Conservation (phyloP, 805 yeast species). For the Metschnikowia amazonensis region DNA sequence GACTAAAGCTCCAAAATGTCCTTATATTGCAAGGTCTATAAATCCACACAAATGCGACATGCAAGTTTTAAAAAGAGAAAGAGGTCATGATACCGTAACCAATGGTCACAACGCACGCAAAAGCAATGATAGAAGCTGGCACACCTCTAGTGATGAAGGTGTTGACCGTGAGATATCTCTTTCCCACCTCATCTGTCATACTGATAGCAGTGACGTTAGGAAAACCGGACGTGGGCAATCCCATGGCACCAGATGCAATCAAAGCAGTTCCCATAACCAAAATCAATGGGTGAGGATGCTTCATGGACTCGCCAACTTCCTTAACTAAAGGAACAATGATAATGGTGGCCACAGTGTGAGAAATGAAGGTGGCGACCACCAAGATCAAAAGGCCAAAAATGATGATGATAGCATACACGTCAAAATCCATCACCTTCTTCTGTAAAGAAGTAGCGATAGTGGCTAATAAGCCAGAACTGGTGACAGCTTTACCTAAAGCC, state of each 20-base stretch:
- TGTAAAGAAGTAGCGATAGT: constrained; percentile 75
- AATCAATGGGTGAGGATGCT: constrained; percentile 35
- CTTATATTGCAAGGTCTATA: not conserved
- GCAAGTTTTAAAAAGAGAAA: constrained; percentile 9
- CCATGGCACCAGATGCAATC: constrained; percentile 44
- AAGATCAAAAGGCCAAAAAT: constrained; percentile 51
- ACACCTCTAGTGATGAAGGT: constrained; percentile 43
- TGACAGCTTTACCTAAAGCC: constrained; percentile 91
- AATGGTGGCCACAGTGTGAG: constrained; percentile 44
- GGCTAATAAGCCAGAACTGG: constrained; percentile 80
- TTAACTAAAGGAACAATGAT: constrained; percentile 41
- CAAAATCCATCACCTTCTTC: constrained; percentile 57
- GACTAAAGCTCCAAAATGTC: not conserved
- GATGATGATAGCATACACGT: constrained; percentile 67
- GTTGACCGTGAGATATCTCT: constrained; percentile 37
- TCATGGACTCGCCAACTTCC: constrained; percentile 38
- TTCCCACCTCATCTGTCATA: constrained; percentile 41
- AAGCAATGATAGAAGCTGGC: constrained; percentile 39
- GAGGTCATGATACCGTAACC: constrained; percentile 39
- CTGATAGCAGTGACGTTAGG: constrained; percentile 44
- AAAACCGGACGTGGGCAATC: constrained; percentile 43
- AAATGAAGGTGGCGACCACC: constrained; percentile 41
- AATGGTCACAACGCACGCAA: constrained; percentile 31
- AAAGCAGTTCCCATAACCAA: constrained; percentile 42
- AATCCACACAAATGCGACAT: not conserved